phyloP scores from a whole-genome alignment of 495 filamentous ascomycete species.

The Pseudoneurospora amorphoporcata region DNA sequence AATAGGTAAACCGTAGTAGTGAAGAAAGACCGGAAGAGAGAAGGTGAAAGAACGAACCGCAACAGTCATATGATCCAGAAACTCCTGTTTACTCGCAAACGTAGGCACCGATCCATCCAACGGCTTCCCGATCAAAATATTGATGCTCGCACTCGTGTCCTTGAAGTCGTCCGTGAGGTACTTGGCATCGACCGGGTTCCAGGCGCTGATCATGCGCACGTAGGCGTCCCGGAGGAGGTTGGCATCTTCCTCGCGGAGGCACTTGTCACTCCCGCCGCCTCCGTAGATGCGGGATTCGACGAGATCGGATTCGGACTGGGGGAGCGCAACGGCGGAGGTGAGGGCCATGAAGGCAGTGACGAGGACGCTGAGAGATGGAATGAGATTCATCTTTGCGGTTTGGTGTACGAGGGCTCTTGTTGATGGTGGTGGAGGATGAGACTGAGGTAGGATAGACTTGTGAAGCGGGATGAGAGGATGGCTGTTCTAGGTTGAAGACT shows the following conservation, averaged over 20 bases:
- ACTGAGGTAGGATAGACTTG: not conserved
- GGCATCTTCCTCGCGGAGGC: slow-evolving; percentile 11
- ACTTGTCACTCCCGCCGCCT: not conserved
- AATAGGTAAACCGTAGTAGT: not conserved
- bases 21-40: not conserved
- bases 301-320: not conserved
- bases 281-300: not conserved
- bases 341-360: not conserved
- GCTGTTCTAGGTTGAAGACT: not conserved
- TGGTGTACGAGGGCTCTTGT: not conserved
- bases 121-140: slow-evolving; percentile 15
- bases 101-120: slow-evolving; percentile 11
- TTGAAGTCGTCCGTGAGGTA: slow-evolving; percentile 14
- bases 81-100: slow-evolving; percentile 17
- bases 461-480: not conserved
- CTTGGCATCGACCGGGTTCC: slow-evolving; percentile 15
- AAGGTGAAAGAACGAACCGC: not conserved
- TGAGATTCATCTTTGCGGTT: slow-evolving; percentile 5
- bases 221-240: slow-evolving; percentile 15
- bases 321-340: not conserved
- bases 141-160: slow-evolving; percentile 24
- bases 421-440: not conserved
- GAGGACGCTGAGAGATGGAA: slow-evolving; percentile 4
- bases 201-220: slow-evolving; percentile 14
- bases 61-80: slow-evolving; percentile 11